phyloP scores from a whole-genome alignment of 2,329 filamentous ascomycete genomes.

The Diaporthe vexans region DNA sequence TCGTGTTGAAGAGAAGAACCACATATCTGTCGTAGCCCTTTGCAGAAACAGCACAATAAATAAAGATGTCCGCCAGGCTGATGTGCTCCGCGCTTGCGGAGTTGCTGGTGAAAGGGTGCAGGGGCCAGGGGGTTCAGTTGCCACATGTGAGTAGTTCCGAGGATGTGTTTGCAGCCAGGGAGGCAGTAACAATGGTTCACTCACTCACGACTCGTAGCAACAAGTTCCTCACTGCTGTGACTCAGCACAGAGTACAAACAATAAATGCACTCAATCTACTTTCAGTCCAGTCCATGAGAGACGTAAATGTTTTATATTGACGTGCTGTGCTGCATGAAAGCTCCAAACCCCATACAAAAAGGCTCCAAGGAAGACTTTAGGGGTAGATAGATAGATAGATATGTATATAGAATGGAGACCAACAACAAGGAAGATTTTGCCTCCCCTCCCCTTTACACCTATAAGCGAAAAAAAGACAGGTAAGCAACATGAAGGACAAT shows the following conservation, averaged over 20 bases:
- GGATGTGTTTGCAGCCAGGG: no score
- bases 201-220: background rate
- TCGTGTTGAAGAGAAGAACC: background rate
- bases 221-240: no score
- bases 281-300: background rate
- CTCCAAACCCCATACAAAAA: background rate
- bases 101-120: background rate
- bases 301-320: conserved; percentile 11
- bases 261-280: no score
- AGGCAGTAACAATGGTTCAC: no score
- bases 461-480: background rate
- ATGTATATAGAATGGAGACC: background rate
- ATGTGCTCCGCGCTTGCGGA: background rate
- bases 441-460: conserved; percentile 25
- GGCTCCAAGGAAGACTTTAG: background rate
- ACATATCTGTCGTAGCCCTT: background rate
- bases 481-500: conserved; percentile 37
- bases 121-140: background rate
- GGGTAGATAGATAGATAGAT: background rate
- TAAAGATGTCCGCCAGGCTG: background rate
- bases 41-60: background rate
- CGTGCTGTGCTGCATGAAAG: background rate
- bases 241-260: background rate
- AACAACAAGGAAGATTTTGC: conserved; percentile 18
- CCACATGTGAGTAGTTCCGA: no score